Evolutionary conservation across 2,329 filamentous ascomycete species (phyloP), one percentile per base, ranked within the genome.

Genomic region (Aspergillus udagawae): DNA sequence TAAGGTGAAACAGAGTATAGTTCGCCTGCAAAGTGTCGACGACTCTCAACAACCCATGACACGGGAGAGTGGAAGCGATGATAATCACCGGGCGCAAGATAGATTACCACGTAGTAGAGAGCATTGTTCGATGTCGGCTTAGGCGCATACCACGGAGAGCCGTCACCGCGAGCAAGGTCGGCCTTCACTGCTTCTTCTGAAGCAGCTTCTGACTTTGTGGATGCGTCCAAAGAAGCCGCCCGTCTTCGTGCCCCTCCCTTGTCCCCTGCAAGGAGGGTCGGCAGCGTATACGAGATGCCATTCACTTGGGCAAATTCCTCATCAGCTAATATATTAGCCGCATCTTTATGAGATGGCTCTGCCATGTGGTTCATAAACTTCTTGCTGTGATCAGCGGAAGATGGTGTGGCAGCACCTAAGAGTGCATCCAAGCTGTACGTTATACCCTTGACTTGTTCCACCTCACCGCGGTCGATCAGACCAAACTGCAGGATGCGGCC

Each of bases 371-470:
- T 75, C 54, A 45, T 59, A 49, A 74, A 67, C 60, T 62, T 72
- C 64, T 69, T 70, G 28, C 67, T 74, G 63, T 67, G 75, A 63
- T 75, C 73, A 12, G 74, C 69, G 28, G 75, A 67, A 9, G 70
- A 68, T 56, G 56, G 82, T 71, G 66, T 87, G 74, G 75, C 84
- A 63, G 72, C 74, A 63, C 94, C 94, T 1, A 99, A 83, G 1
- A 99, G 83, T 7, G 94, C 92, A 71, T 99, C 94, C 54, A 99
- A 84, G 64, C 88, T 96, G 76, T 99, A 99, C 0, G 94, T 99
- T 82, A 99, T 94, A 59, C 94, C 94, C 77, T 99, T 99, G 62
- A 99, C 93, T 77, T 99, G 94, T 74, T 99, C 94, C 47, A 99
- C 95, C 69, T 97, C 91, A 50, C 93, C 92, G 67, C 92, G 86